Evolutionary conservation across 2,329 filamentous ascomycete genomes (phyloP), one percentile per base, ranked within the genome.

Genomic region (Eutypa lata): DNA sequence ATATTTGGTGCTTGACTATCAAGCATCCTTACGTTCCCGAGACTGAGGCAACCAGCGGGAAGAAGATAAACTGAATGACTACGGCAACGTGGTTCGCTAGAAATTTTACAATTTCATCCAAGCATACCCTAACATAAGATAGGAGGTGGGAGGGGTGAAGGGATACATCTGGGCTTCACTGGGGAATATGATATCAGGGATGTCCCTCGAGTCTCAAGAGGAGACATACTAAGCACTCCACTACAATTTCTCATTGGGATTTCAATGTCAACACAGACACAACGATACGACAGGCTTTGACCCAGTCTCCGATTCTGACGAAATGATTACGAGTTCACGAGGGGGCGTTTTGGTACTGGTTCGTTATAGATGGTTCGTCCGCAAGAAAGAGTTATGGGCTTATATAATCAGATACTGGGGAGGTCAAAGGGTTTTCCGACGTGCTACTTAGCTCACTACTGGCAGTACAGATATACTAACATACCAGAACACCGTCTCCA

Each of bases 1-100:
- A 99, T 69, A 99, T 99, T 61, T 97, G 91, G 91, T 99, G 94
- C 69, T 77, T 99, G 69, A 96, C 90, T 1, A 99, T 99, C 75
- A 99, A 99, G 81, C 87, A 97, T 63, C 84, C 83, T 21, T 78
- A 80, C 58, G 74, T 78, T 22, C 79, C 82, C 63, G 72, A 65
- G 50, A 61, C 70, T 49, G 70, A 74, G 53, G 66, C 68, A 5
- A 61, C 68, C 28, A 70, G 67, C 42, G 69, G 67, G 28, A 75
- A 77, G 62, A 79, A 78, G 71, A 33, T 35, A 11, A 58, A 65
- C 11, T 64, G 52, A 48, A 49, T 44, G 38, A 6, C 42, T n/a
- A 16, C 14, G 22, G 21, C 13, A 45, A 45, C 6, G 3, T 13
- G 21, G 13, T n/a, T 18, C 21, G 6, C 19, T 7, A 24, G 13